Conservation (phyloP, 768 basidiomycete genomes). For the Royoungia palumana region DNA sequence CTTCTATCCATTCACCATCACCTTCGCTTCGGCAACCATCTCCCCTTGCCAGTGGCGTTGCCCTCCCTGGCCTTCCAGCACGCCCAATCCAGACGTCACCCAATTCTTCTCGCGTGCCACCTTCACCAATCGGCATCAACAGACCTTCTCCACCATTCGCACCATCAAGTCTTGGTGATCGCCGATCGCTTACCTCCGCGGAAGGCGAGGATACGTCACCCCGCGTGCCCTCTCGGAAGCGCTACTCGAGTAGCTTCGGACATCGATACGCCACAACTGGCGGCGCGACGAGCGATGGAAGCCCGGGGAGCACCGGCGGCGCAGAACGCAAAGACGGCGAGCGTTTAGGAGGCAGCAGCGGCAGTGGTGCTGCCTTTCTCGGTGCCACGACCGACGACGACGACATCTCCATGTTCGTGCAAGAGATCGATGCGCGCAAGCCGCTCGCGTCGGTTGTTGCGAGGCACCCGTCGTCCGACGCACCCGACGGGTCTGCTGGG, state of each 20-base stretch:
- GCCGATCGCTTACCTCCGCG: constrained; percentile 36
- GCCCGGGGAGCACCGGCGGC: constrained; percentile 16
- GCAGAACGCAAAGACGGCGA: constrained; percentile 22
- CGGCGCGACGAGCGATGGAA: constrained; percentile 39
- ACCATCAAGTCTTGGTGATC: constrained; percentile 41
- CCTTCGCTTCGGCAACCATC: constrained; percentile 47
- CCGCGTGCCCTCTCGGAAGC: constrained; percentile 41
- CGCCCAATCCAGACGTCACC: constrained; percentile 38
- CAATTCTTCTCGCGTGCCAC: constrained; percentile 40
- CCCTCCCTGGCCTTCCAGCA: constrained; percentile 33
- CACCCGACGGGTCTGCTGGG: neutral
- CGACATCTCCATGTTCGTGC: constrained; percentile 74
- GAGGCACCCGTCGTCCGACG: constrained; percentile 7
- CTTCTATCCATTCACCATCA: constrained; percentile 47
- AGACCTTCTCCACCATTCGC: constrained; percentile 39
- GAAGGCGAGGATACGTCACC: constrained; percentile 35
- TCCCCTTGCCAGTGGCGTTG: constrained; percentile 35
- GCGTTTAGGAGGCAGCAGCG: constrained; percentile 15
- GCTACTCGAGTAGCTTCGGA: constrained; percentile 78
- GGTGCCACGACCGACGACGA: constrained; percentile 62
- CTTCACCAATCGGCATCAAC: constrained; percentile 37
- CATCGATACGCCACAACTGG: constrained; percentile 56
- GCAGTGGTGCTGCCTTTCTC: constrained; percentile 38
- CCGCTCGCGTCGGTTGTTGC: constrained; percentile 42
- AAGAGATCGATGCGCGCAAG: constrained; percentile 69